These are phyloP conservation scores for Poronia punctata DNA, from an alignment of 495 filamentous ascomycete genomes.

Conservation along the genomic window DNA sequence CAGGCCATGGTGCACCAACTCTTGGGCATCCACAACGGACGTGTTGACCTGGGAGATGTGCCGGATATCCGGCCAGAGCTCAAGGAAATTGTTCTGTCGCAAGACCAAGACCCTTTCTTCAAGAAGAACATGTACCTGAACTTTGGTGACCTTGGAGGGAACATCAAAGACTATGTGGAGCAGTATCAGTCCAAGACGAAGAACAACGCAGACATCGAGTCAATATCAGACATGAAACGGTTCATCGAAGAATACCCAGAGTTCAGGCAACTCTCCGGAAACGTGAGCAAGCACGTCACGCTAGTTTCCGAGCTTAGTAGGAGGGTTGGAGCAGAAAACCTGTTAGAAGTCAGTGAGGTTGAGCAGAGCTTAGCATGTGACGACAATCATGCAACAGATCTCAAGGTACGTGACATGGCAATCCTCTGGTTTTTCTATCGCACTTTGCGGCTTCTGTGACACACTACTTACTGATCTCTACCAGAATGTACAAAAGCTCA, in stretches of 20 bases:
- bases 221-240: conserved; percentile 96
- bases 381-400: conserved; percentile 81
- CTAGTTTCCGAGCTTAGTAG: conserved; percentile 88
- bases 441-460: too few species aligned
- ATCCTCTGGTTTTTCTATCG: too few species aligned
- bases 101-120: conserved; percentile 98
- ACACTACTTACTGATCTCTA: not conserved
- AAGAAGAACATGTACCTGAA: conserved; percentile 99
- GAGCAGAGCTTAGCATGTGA: conserved; percentile 96
- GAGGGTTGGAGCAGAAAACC: conserved; percentile 70
- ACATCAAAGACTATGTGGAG: conserved; percentile 97
- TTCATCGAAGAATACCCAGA: conserved; percentile 99
- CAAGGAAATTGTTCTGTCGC: conserved; percentile 90
- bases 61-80: conserved; percentile 87
- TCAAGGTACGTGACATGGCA: conserved; percentile 54
- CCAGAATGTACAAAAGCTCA: conserved; percentile 79
- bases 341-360: conserved; percentile 90
- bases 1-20: conserved; percentile 98
- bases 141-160: conserved; percentile 93
- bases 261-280: conserved; percentile 91
- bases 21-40: conserved; percentile 85
- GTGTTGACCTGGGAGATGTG: conserved; percentile 78
- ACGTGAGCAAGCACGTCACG: conserved; percentile 97
- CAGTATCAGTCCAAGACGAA: conserved; percentile 95
- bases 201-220: conserved; percentile 88